Base-by-base conservation (phyloP, 176 grass and related monocot species). In the Echinochloa phyllopogon region DNA sequence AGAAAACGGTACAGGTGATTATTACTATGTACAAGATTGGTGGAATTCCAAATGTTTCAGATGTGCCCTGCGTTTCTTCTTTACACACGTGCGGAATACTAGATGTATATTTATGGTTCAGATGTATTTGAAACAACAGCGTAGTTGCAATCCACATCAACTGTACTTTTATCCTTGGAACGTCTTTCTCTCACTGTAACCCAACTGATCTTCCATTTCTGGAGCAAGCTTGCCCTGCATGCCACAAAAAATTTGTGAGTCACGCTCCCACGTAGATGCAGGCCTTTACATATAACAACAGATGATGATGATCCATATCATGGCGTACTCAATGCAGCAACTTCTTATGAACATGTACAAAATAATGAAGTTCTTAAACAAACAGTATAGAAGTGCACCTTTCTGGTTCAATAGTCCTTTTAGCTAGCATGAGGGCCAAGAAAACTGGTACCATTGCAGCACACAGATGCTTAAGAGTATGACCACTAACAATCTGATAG, bases 361-460 rank as follows among this genome's bases (percentile, higher is more conserved):
- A 87, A 44, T 16, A 45, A 39, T 7, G 21, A 27, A 48, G 18
- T n/a, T 15, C 42, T 71, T 42, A 41, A 61, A 10, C 47, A 18
- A 15, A 36, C 21, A 51, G 75, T 66, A 33, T 23, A 86, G 63
- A 60, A 63, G 36, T 6, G 24, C 76, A 97, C 95, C 89, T 92
- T 10, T 97, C 95, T 48, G 89, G 87, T 60, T 98, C 93, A 51
- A 90, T 79, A 10, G 87, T 91, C 87, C 95, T 92, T 68, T 98
- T 98, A 18, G 93, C 93, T 57, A 98, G 89, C 93, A 98, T 98
- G 8, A 98, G 87, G 6, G 89, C 86, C 88, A 98, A 86, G 81
- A 92, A 98, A 80, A 95, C 87, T 68, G 96, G 96, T 74, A 98
- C 96, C 93, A 95, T 94, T 6, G 96, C 91, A 51, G 96, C 96